phyloP scores from a whole-genome alignment of 768 basidiomycete species.

The Lactifluus echinatus region DNA sequence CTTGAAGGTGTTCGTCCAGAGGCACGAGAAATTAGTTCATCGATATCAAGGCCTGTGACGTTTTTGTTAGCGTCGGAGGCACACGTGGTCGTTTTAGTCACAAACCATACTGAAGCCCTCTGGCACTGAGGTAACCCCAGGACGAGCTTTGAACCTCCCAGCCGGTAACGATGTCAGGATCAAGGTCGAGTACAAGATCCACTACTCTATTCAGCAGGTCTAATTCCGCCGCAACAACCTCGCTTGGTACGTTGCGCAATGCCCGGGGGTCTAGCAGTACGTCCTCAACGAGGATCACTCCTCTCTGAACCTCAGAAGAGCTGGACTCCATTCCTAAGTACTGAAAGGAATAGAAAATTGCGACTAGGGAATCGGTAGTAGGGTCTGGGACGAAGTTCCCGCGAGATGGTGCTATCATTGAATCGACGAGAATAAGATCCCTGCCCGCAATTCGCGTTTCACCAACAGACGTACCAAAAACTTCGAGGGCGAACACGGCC shows the following conservation, averaged over 20 bases:
- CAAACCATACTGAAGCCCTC: constrained; percentile 54
- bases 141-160: constrained; percentile 87
- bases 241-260: constrained; percentile 38
- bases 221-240: constrained; percentile 58
- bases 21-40: constrained; percentile 70
- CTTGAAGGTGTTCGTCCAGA: constrained; percentile 33
- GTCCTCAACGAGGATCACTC: constrained; percentile 46
- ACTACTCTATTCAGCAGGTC: constrained; percentile 71
- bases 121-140: constrained; percentile 83
- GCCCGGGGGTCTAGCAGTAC: constrained; percentile 33
- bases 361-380: constrained; percentile 52
- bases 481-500: constrained; percentile 73
- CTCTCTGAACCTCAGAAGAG: constrained; percentile 31
- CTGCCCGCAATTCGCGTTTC: not conserved
- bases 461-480: constrained; percentile 56
- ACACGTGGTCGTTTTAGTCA: not conserved
- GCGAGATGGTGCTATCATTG: constrained; percentile 36
- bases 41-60: constrained; percentile 57
- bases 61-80: not conserved
- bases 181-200: constrained; percentile 64
- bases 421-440: not conserved
- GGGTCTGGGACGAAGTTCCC: constrained; percentile 56
- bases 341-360: constrained; percentile 70
- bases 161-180: constrained; percentile 87
- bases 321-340: constrained; percentile 31